These are phyloP conservation scores for Puccinellia tenuiflora DNA, from an alignment of 176 grass and related monocot species.

Conservation along the genomic window DNA sequence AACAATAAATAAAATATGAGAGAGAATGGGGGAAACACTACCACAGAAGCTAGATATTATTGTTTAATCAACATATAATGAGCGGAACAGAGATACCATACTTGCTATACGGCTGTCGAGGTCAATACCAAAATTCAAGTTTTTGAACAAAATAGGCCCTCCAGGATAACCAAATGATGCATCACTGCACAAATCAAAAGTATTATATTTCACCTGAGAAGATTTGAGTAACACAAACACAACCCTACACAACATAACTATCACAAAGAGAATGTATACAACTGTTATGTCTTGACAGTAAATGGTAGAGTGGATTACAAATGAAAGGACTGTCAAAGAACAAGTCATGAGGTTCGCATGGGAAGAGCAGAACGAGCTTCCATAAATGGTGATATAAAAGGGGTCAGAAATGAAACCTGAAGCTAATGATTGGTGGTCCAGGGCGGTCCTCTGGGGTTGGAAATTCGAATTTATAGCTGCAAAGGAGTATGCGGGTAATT, in stretches of 20 bases:
- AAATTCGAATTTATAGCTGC: constrained; percentile 99
- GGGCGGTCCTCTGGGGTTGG: constrained; percentile 90
- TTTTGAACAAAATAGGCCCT: constrained; percentile 87
- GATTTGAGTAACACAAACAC: background rate
- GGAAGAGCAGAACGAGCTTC: background rate
- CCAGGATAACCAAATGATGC: constrained; percentile 98
- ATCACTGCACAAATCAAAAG: constrained; percentile 49
- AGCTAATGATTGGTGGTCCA: constrained; percentile 95
- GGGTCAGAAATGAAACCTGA: constrained; percentile 60
- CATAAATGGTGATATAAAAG: background rate
- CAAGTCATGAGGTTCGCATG: background rate
- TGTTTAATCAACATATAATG: background rate
- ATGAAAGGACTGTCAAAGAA: background rate
- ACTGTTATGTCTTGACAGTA: background rate
- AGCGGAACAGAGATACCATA: constrained; percentile 35
- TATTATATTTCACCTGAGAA: background rate
- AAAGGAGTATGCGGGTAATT: constrained; percentile 16
- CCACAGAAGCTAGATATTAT: background rate
- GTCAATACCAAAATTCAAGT: constrained; percentile 98
- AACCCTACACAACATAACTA: background rate
- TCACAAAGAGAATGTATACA: background rate
- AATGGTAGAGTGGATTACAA: background rate
- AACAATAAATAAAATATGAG: constrained; percentile 32
- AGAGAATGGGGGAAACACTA: background rate
- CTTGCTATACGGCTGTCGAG: constrained; percentile 95